Conservation (phyloP, 441 rosid genomes). For the Pelargonium myrrhifolium region DNA sequence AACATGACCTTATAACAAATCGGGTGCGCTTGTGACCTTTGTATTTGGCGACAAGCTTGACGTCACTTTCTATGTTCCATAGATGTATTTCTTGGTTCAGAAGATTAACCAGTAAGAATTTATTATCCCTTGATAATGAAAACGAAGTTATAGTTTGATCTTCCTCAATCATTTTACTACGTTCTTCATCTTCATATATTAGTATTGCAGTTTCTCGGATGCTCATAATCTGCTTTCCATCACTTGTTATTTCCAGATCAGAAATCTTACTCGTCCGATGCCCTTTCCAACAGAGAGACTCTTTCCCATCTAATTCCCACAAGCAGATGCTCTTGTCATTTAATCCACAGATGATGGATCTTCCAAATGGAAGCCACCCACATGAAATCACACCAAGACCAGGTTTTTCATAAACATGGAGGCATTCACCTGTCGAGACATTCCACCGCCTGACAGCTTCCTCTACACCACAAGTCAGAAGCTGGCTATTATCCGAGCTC, state of each 20-base stretch:
- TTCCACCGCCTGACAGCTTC: constrained; percentile 54
- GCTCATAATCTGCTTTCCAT: constrained; percentile 55
- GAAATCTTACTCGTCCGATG: constrained; percentile 41
- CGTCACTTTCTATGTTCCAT: constrained; percentile 44
- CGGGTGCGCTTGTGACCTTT: constrained; percentile 50
- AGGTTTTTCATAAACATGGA: constrained; percentile 40
- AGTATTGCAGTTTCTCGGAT: constrained; percentile 41
- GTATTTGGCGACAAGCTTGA: constrained; percentile 40
- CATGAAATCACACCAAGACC: constrained; percentile 50
- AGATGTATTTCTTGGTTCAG: constrained; percentile 56
- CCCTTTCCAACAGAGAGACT: constrained; percentile 47
- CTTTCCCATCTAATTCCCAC: constrained; percentile 55
- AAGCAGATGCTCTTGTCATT: constrained; percentile 47
- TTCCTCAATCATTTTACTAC: constrained; percentile 43
- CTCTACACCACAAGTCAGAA: constrained; percentile 55
- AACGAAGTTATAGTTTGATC: constrained; percentile 52
- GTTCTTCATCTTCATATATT: constrained; percentile 34
- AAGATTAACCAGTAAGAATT: constrained; percentile 51
- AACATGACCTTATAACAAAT: constrained; percentile 54
- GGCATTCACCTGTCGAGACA: constrained; percentile 53
- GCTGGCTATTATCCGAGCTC: constrained; percentile 50
- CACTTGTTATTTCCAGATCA: constrained; percentile 51
- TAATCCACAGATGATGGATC: constrained; percentile 38
- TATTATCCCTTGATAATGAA: constrained; percentile 52
- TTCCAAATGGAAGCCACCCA: constrained; percentile 53